Evolutionary conservation across 129 eudicot genomes (phyloP).

Genomic region (Flaveria bidentis): DNA sequence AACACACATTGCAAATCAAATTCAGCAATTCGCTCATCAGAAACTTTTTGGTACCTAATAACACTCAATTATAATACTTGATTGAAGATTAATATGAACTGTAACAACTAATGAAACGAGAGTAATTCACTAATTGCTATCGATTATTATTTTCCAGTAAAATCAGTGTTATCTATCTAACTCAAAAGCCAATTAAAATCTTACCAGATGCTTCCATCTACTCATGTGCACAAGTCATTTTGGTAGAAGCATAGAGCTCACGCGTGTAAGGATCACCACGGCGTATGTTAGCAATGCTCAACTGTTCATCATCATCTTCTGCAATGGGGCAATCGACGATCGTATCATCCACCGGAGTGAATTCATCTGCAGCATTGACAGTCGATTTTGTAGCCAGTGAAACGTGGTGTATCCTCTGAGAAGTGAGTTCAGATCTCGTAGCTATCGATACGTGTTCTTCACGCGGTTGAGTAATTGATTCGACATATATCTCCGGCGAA

Average conservation of each 20-base stretch:
- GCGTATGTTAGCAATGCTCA: slow-evolving; percentile 31
- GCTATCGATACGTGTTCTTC: slow-evolving; percentile 27
- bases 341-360: slow-evolving; percentile 29
- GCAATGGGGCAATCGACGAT: slow-evolving; percentile 28
- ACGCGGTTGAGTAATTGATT: background rate
- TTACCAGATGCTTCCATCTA: slow-evolving; percentile 10
- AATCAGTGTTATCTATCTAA: background rate
- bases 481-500: background rate
- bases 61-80: background rate
- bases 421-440: slow-evolving; percentile 8
- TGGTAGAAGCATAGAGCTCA: slow-evolving; percentile 28
- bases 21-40: too few relatives aligned
- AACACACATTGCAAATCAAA: background rate
- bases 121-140: background rate
- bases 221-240: slow-evolving; percentile 28
- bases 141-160: slow-evolving; percentile 7
- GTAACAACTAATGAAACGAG: background rate
- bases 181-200: slow-evolving; percentile 16
- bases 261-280: slow-evolving; percentile 27
- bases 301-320: slow-evolving; percentile 19
- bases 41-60: background rate
- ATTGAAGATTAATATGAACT: background rate
- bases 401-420: slow-evolving; percentile 8
- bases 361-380: slow-evolving; percentile 1
- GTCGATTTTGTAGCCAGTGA: slow-evolving; percentile 26